Base-by-base conservation (phyloP, 306 rosid genomes). In the Styphnolobium japonicum region DNA sequence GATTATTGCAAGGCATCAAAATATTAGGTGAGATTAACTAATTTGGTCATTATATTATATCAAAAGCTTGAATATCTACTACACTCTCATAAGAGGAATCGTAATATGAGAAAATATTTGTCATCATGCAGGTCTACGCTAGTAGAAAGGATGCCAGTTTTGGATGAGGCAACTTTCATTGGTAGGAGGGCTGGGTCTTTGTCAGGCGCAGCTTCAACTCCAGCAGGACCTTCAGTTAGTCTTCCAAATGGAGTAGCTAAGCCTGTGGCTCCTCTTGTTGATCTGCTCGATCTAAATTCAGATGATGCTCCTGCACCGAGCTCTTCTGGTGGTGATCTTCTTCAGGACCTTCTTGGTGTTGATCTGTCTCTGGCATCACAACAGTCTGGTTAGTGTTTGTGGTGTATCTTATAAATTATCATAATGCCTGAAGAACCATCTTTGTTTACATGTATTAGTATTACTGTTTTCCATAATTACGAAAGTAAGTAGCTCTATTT, bases 141-240 rank as follows among this genome's bases (percentile, higher is more conserved):
- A 51, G 96, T 93, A 70, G 98, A 93, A 87, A 90, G 99, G 87
- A 95, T 95, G 99, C 99, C 98, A 36, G 94, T 93, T 84, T 85
- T 95, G 77, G 94, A 95, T 73, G 97, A 92, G 85, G 97, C 95
- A 80, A 80, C 93, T 58, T 95, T 87, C 83, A 80, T 88, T 62
- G 96, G 94, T 62, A 86, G 92, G 85, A 91, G 85, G 87, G 87
- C 85, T 63, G 97, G 93, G 74, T 87, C 97, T 51, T 58, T 90
- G 42, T 85, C 89, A 45, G 80, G 87, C 11, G 52, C 92, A 22
- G 79, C 86, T 81, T 91, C 94, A 62, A 77, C 90, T 84, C 25
- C 93, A 77, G 45, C 86, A 65, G 86, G 40, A 25, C 77, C 94
- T 73, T 86, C 94, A 74, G 80, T 90, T 84, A 89, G 68, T 87